Percentiles rank a stretch among this genome's conserved stretches.
Conservation (phyloP, 164 flowering plant species). For the Liquidambar formosana region DNA sequence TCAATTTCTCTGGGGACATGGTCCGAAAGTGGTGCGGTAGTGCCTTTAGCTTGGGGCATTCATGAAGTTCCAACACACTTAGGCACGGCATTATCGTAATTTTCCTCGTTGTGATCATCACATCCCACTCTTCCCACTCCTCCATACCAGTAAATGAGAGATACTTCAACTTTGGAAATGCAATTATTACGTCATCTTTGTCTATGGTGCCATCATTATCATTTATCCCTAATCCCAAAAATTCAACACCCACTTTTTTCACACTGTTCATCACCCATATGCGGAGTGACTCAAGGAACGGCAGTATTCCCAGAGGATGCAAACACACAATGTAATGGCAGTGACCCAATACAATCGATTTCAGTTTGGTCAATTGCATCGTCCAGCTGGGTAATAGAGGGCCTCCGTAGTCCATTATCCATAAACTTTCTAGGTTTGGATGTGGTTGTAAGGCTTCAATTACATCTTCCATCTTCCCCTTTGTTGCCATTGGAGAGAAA, state of each 20-base stretch:
- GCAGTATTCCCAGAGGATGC: neutral
- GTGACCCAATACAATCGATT: too few species aligned
- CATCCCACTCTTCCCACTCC: neutral
- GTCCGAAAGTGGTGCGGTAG: neutral
- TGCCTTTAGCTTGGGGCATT: neutral
- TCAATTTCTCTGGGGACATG: too few species aligned
- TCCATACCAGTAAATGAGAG: neutral
- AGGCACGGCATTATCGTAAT: conserved; percentile 5
- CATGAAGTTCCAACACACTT: neutral
- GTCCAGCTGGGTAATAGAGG: too few species aligned
- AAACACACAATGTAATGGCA: neutral
- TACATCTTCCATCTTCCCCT: too few species aligned
- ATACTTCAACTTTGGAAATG: neutral
- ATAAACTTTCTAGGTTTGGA: too few species aligned
- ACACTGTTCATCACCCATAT: neutral
- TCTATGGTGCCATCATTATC: too few species aligned
- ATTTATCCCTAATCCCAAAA: neutral
- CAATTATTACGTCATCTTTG: neutral
- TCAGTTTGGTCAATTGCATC: too few species aligned
- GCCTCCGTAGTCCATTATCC: too few species aligned
- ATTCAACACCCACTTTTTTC: neutral
- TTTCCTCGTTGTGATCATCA: too few species aligned
- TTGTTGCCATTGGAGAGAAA: too few species aligned
- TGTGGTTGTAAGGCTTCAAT: too few species aligned
- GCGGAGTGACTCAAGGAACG: neutral